Evolutionary conservation across 1,284 basidiomycete species (phyloP).

Genomic region (Hymenochaete sp.): DNA sequence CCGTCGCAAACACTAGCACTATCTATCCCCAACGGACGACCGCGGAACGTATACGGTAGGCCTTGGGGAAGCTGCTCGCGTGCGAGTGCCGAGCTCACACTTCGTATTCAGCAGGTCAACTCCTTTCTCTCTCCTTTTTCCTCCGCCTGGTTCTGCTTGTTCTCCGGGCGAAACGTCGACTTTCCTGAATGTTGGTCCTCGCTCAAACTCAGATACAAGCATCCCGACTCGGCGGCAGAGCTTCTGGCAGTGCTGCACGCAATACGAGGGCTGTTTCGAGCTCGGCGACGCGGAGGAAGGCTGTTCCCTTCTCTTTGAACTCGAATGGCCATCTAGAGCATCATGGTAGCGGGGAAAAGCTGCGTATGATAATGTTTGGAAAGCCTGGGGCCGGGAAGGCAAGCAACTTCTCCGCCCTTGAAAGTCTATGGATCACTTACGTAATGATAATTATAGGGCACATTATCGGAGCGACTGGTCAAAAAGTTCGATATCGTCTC

Average conservation of each 20-base stretch:
- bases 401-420: not conserved
- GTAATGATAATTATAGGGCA: slow-evolving; percentile 37
- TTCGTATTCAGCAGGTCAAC: not conserved
- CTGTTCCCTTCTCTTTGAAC: slow-evolving; percentile 46
- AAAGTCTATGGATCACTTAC: not conserved
- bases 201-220: not conserved
- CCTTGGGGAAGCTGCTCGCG: too few relatives aligned
- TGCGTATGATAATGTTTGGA: slow-evolving; percentile 77
- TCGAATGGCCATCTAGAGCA: slow-evolving; percentile 26
- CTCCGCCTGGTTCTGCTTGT: not conserved
- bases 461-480: slow-evolving; percentile 61
- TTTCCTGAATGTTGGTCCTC: not conserved
- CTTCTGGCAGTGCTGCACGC: not conserved
- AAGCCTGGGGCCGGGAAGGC: slow-evolving; percentile 70
- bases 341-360: slow-evolving; percentile 26
- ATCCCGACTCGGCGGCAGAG: not conserved
- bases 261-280: slow-evolving; percentile 29
- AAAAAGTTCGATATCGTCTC: slow-evolving; percentile 69
- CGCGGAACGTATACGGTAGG: too few relatives aligned
- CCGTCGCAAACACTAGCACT: too few relatives aligned
- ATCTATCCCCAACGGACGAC: too few relatives aligned
- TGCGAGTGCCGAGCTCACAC: too few relatives aligned
- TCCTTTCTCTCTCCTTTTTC: not conserved
- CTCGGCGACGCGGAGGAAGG: slow-evolving; percentile 35
- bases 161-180: not conserved